A percentile compares a stretch with the other conserved stretches of the same genome.
Evolutionary conservation across 129 eudicot genomes (phyloP).

Genomic region (Lonicera japonica): DNA sequence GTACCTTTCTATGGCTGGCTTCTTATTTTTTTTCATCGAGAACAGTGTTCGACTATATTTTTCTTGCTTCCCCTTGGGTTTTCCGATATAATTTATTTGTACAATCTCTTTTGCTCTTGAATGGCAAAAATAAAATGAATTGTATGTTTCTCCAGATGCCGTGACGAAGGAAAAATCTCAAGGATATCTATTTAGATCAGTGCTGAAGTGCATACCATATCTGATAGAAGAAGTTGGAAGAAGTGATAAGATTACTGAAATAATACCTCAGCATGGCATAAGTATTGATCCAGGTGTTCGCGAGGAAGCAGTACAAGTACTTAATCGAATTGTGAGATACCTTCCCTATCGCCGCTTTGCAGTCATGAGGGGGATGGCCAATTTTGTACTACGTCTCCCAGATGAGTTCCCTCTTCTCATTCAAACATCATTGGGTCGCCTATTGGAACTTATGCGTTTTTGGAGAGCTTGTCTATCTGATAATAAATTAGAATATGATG

Average conservation of each 20-base stretch:
- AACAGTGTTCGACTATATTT: too few species aligned
- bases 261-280: slow-evolving; percentile 94
- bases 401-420: slow-evolving; percentile 97
- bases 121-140: slow-evolving; percentile 5
- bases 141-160: slow-evolving; percentile 53
- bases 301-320: slow-evolving; percentile 96
- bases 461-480: slow-evolving; percentile 92
- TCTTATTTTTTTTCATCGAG: too few species aligned
- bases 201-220: slow-evolving; percentile 88
- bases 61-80: too few species aligned
- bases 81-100: too few species aligned
- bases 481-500: slow-evolving; percentile 48
- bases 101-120: slow-evolving; percentile 8
- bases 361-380: slow-evolving; percentile 97
- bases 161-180: slow-evolving; percentile 91
- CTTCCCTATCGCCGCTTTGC: slow-evolving; percentile 99
- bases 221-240: slow-evolving; percentile 96
- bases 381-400: slow-evolving; percentile 78
- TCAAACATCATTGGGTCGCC: slow-evolving; percentile 94
- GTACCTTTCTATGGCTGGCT: too few species aligned
- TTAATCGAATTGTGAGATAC: slow-evolving; percentile 80
- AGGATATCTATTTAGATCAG: slow-evolving; percentile 93
- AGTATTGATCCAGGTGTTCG: slow-evolving; percentile 99
- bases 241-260: slow-evolving; percentile 88
- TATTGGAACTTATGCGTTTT: slow-evolving; percentile 82